Base-by-base conservation (phyloP, 2,329 filamentous ascomycete species). In the Exophiala viscosa region DNA sequence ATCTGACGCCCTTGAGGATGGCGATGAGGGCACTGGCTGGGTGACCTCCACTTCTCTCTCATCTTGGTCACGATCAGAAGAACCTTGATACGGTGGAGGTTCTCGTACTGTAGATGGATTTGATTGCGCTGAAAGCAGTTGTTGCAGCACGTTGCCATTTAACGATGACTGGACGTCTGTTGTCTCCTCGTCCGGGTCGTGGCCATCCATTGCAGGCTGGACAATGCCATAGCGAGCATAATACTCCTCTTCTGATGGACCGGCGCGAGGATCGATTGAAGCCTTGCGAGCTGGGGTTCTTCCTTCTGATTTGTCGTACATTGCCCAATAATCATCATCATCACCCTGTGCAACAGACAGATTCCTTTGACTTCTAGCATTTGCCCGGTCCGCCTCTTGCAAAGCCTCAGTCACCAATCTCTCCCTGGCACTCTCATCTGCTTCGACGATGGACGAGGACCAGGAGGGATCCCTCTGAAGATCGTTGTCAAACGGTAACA, bases 311-410 rank as follows among this genome's bases (percentile, higher is more conserved):
- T 73, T 71, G 66, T 83, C 81, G 61, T 86, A 85, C 60, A 78
- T 76, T 3, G 79, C 81, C 83, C 83, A 86, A 66, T 86, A 86
- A 57, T 79, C 77, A 56, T 81, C 81, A 47, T 84, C 82, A 50
- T 84, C 80, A 1, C 78, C 75, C 3, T 79, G 75, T 5, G 65
- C 61, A 5, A 54, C 49, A 1, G 55, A 55, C 7, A 59, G 54
- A 35, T 54, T 56, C 23, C 46, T 45, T 18, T 53, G 53, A 14
- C 49, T 47, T 44, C 67, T 59, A 8, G 55, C 15, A 33, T 61
- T 58, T 35, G 58, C 48, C 45, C 51, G 53, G 46, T 64, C 66
- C 15, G 64, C 63, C 18, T 66, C 65, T 45, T 63, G 62, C 45
- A 73, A 40, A 7, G 67, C 69, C 52, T 73, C 70, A 18, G 67